Evolutionary conservation across 2,329 filamentous ascomycete species (phyloP).

Genomic region (Beauveria bassiana): DNA sequence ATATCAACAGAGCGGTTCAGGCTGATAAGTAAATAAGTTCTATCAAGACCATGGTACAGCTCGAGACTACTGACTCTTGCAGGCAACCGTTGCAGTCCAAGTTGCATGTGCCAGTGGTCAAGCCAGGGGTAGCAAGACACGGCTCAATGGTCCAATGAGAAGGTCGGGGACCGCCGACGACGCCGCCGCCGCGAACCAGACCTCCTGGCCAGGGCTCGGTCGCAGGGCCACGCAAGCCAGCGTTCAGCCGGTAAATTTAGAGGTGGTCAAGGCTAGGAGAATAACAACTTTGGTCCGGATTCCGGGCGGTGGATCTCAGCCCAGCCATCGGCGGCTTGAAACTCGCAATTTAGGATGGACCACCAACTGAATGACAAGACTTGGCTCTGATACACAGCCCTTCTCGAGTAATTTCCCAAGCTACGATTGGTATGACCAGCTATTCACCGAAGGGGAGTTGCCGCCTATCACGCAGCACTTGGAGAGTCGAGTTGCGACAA

Average conservation of each 20-base stretch:
- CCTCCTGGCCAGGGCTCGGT: neutral
- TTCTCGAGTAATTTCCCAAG: neutral
- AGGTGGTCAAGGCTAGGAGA: neutral
- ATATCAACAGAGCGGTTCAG: too few species aligned
- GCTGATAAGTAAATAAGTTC: too few species aligned
- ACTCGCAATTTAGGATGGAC: neutral
- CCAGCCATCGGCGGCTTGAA: neutral
- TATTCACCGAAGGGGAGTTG: neutral
- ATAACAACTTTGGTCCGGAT: conserved; percentile 4
- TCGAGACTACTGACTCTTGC: conserved; percentile 1
- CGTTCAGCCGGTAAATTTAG: neutral
- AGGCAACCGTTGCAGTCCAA: neutral
- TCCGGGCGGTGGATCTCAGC: conserved; percentile 10
- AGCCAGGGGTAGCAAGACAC: neutral
- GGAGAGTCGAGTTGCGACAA: neutral
- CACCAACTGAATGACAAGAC: neutral
- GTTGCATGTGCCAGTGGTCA: neutral
- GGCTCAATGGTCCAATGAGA: neutral
- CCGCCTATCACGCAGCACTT: neutral
- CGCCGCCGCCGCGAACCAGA: neutral
- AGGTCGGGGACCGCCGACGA: neutral
- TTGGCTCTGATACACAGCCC: conserved; percentile 8
- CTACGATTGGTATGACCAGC: neutral
- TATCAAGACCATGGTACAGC: neutral
- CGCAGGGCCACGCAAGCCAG: conserved; percentile 6